Conservation (phyloP, 305 asterid species). For the Fraxinus dipetala region DNA sequence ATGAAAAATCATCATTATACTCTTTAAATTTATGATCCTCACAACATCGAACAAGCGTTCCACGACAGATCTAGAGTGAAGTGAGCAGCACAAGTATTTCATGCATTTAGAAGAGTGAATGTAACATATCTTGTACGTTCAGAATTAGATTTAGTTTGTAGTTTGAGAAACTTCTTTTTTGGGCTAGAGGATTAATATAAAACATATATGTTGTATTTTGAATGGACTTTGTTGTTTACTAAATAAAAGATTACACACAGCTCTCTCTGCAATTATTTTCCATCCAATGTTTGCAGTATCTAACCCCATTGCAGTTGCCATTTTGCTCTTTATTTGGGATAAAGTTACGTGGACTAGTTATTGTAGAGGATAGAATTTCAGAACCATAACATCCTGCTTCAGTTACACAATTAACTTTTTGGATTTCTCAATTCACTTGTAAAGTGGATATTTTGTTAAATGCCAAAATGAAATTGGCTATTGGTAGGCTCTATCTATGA, state of each 20-base stretch:
- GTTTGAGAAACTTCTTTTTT: neutral
- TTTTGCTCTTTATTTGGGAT: neutral
- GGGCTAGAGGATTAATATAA: neutral
- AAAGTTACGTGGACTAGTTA: neutral
- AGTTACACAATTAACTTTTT: slow-evolving; percentile 4
- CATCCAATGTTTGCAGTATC: neutral
- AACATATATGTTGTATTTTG: neutral
- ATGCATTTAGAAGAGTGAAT: neutral
- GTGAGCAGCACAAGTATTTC: neutral
- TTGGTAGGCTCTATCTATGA: slow-evolving; percentile 8
- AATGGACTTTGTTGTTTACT: neutral
- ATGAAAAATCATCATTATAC: neutral
- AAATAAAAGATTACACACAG: neutral
- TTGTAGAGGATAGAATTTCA: neutral
- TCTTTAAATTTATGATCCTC: neutral
- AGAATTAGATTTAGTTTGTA: slow-evolving; percentile 3
- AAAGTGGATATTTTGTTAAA: slow-evolving; percentile 5
- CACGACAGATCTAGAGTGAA: neutral
- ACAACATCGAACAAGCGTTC: neutral
- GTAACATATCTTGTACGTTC: slow-evolving; percentile 6
- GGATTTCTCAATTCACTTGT: slow-evolving; percentile 4
- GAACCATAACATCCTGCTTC: neutral
- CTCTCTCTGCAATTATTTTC: neutral
- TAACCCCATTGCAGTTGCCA: neutral
- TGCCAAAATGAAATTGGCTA: neutral